phyloP scores from a whole-genome alignment of 1,139 yeast genomes.

The Blastobotrys elegans region DNA sequence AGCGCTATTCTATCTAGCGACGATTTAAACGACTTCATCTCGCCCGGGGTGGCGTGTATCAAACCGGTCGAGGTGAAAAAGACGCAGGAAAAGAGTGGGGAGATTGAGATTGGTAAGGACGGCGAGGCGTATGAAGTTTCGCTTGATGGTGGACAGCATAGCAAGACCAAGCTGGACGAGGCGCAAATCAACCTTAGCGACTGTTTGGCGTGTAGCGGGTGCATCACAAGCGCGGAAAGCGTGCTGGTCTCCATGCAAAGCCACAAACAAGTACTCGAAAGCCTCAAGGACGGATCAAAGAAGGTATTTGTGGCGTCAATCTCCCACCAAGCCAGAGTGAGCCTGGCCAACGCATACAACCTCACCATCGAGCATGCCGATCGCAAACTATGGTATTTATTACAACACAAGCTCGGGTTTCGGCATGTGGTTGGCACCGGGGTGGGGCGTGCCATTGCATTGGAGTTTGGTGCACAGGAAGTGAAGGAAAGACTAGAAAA shows the following conservation, averaged over 20 bases:
- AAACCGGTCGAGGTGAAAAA: slow-evolving; percentile 63
- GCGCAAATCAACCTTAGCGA: slow-evolving; percentile 90
- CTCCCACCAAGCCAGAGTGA: slow-evolving; percentile 82
- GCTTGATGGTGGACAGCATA: slow-evolving; percentile 43
- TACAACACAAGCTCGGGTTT: slow-evolving; percentile 62
- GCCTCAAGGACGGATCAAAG: slow-evolving; percentile 37
- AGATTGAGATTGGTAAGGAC: slow-evolving; percentile 58
- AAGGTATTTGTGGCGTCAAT: slow-evolving; percentile 66
- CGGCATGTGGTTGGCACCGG: slow-evolving; percentile 78
- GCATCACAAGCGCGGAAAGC: slow-evolving; percentile 95
- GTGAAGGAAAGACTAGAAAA: slow-evolving; percentile 24
- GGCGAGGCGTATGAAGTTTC: slow-evolving; percentile 68
- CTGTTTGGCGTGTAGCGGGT: slow-evolving; percentile 95
- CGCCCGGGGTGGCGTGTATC: slow-evolving; percentile 92
- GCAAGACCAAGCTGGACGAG: slow-evolving; percentile 50
- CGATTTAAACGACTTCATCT: slow-evolving; percentile 88
- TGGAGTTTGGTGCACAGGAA: slow-evolving; percentile 55
- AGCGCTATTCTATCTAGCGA: slow-evolving; percentile 83
- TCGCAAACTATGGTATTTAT: slow-evolving; percentile 53
- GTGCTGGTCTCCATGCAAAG: slow-evolving; percentile 88
- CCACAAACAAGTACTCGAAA: slow-evolving; percentile 67
- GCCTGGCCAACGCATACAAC: slow-evolving; percentile 66
- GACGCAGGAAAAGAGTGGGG: slow-evolving; percentile 38
- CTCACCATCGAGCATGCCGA: slow-evolving; percentile 56
- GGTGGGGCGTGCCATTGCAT: slow-evolving; percentile 67